A percentile compares a stretch with the other conserved stretches of the same genome.
Evolutionary conservation across 108 stramenopile species (phyloP).

Genomic region (Fistulifera pelliculosa): DNA sequence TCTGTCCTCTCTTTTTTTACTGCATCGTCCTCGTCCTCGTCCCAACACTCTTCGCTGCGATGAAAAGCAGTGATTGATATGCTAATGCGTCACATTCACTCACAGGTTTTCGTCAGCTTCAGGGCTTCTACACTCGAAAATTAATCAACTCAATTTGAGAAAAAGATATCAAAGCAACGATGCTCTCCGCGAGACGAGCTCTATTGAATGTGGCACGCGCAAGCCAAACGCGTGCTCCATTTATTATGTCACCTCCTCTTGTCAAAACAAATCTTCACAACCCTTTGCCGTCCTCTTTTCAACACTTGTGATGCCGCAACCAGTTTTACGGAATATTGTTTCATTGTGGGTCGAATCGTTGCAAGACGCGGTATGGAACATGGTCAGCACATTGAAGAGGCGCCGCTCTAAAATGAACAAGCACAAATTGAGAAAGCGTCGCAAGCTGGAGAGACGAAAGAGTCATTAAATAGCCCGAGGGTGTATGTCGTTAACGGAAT

Average conservation of each 20-base stretch:
- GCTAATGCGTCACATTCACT: too few relatives aligned
- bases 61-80: too few relatives aligned
- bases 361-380: conserved; percentile 17
- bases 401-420: conserved; percentile 85
- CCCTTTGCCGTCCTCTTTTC: not conserved
- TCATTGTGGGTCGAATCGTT: not conserved
- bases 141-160: too few relatives aligned
- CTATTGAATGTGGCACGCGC: not conserved
- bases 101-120: too few relatives aligned
- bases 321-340: not conserved
- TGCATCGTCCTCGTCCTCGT: too few relatives aligned
- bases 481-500: not conserved
- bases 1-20: too few relatives aligned
- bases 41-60: too few relatives aligned
- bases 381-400: conserved; percentile 71
- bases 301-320: not conserved
- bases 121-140: too few relatives aligned
- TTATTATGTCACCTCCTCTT: not conserved
- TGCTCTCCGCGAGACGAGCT: not conserved
- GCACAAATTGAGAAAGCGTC: conserved; percentile 79
- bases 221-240: not conserved
- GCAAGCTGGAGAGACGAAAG: conserved; percentile 71
- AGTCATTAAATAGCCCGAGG: conserved; percentile 24
- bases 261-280: not conserved
- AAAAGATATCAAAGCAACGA: too few relatives aligned